These are phyloP conservation scores for Yarrowia sp. DNA, from an alignment of 805 yeast species.

Conservation along the genomic window DNA sequence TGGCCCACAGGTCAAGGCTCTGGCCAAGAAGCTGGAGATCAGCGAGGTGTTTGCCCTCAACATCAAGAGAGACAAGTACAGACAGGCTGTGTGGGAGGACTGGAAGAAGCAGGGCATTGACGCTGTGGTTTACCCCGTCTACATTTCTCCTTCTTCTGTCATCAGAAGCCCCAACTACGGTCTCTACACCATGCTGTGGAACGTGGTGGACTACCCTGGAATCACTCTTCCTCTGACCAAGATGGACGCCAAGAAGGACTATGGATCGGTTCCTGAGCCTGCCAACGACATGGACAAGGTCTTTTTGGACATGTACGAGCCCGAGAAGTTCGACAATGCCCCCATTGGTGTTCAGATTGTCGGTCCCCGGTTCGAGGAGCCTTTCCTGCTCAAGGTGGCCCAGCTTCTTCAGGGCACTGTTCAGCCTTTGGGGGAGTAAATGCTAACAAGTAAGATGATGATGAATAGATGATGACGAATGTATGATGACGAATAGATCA, in stretches of 20 bases:
- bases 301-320: slow-evolving; percentile 52
- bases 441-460: too few species aligned
- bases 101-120: slow-evolving; percentile 51
- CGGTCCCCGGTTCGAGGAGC: slow-evolving; percentile 53
- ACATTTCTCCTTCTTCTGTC: slow-evolving; percentile 12
- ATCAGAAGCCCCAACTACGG: not conserved
- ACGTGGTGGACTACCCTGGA: slow-evolving; percentile 43
- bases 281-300: slow-evolving; percentile 42
- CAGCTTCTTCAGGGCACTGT: slow-evolving; percentile 13
- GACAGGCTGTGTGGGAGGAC: slow-evolving; percentile 47
- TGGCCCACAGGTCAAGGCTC: not conserved
- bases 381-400: slow-evolving; percentile 5
- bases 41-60: slow-evolving; percentile 53
- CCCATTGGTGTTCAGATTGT: slow-evolving; percentile 65
- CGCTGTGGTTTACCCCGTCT: slow-evolving; percentile 32
- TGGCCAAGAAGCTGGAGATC: slow-evolving; percentile 29
- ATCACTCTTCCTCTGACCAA: slow-evolving; percentile 41
- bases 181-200: slow-evolving; percentile 41
- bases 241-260: slow-evolving; percentile 54
- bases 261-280: slow-evolving; percentile 38
- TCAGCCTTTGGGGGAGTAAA: slow-evolving; percentile 4
- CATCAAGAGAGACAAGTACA: slow-evolving; percentile 51
- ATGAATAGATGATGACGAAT: too few species aligned
- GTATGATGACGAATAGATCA: too few species aligned
- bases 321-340: slow-evolving; percentile 57